Percentiles rank a stretch among this genome's conserved stretches.
Evolutionary conservation across 139 green algal species (phyloP).

Genomic region (Picochlorum sp.): DNA sequence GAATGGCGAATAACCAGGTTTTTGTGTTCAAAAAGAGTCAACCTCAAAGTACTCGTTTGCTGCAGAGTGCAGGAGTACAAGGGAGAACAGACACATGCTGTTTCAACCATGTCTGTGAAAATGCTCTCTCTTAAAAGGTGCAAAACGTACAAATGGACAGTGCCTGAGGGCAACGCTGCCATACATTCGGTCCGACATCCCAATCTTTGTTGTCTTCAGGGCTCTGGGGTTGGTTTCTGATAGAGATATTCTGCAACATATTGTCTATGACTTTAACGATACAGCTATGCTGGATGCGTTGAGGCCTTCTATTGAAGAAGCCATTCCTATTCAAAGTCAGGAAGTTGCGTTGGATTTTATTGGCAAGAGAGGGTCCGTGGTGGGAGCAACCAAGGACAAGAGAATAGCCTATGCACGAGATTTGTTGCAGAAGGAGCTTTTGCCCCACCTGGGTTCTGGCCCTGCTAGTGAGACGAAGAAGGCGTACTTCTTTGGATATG

Average conservation of each 20-base stretch:
- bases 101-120: slow-evolving; percentile 73
- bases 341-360: slow-evolving; percentile 95
- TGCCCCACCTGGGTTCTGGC: slow-evolving; percentile 86
- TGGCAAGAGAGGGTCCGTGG: slow-evolving; percentile 66
- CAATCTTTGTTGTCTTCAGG: slow-evolving; percentile 82
- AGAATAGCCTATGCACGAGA: slow-evolving; percentile 87
- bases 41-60: slow-evolving; percentile 85
- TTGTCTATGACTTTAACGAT: slow-evolving; percentile 79
- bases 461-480: slow-evolving; percentile 69
- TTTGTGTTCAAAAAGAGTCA: slow-evolving; percentile 96
- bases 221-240: slow-evolving; percentile 76
- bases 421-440: slow-evolving; percentile 91
- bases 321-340: slow-evolving; percentile 78
- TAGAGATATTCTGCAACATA: slow-evolving; percentile 82
- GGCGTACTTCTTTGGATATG: slow-evolving; percentile 64
- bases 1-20: slow-evolving; percentile 96
- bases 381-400: slow-evolving; percentile 59
- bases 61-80: slow-evolving; percentile 73
- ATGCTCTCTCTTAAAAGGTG: slow-evolving; percentile 59
- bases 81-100: slow-evolving; percentile 75
- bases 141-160: slow-evolving; percentile 39
- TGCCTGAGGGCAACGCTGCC: slow-evolving; percentile 55
- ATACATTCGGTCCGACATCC: slow-evolving; percentile 76
- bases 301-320: slow-evolving; percentile 89
- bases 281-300: slow-evolving; percentile 92